phyloP scores from a whole-genome alignment of 257 asterid genomes.

The Capsicum rhomboideum region DNA sequence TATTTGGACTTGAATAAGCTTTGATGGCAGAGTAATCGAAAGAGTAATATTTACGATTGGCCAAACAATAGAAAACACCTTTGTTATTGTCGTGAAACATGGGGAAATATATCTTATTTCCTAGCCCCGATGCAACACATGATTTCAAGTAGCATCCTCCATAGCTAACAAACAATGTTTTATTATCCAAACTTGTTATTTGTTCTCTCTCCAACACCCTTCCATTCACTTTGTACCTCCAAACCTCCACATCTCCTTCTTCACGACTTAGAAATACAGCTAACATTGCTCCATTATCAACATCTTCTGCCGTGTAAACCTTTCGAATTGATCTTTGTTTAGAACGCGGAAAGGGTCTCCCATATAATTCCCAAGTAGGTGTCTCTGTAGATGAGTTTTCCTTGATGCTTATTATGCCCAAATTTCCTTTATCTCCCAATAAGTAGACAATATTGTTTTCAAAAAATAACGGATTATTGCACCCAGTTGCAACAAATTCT shows the following conservation, averaged over 20 bases:
- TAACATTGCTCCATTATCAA: not conserved
- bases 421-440: not conserved
- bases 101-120: not conserved
- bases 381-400: not conserved
- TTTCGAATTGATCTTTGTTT: not conserved
- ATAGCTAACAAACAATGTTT: not conserved
- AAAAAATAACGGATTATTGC: not conserved
- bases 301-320: not conserved
- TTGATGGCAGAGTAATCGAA: not conserved
- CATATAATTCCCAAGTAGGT: not conserved
- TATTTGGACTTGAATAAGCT: not conserved
- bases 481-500: rapidly evolving
- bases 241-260: not conserved
- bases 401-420: not conserved
- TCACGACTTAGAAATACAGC: not conserved
- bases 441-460: not conserved
- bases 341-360: not conserved
- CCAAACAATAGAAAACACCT: not conserved
- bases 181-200: not conserved
- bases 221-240: not conserved
- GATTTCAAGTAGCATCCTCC: not conserved
- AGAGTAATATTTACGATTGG: not conserved
- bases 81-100: not conserved
- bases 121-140: not conserved
- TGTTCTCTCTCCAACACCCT: too few relatives aligned